Conservation (phyloP, 2,329 filamentous ascomycete genomes). For the Neonectria ditissima region DNA sequence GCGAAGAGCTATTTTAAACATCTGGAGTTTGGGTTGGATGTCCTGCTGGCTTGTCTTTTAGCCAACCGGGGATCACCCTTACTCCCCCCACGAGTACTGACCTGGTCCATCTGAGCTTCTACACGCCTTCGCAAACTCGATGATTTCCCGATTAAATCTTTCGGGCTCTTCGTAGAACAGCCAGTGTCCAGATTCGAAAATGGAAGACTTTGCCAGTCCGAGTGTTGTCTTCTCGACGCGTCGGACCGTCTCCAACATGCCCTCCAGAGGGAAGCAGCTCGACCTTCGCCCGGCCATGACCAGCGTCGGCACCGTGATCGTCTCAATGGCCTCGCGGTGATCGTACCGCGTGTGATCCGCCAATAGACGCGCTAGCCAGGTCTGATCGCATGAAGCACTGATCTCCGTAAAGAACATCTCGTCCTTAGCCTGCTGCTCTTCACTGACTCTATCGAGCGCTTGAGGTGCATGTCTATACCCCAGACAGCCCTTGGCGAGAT, state of each 20-base stretch:
- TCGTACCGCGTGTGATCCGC: constrained; percentile 45
- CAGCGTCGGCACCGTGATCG: constrained; percentile 41
- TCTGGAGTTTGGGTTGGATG: neutral
- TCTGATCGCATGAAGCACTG: constrained; percentile 42
- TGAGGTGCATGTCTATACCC: constrained; percentile 42
- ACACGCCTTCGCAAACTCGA: constrained; percentile 37
- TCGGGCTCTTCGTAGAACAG: constrained; percentile 45
- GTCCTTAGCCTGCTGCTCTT: constrained; percentile 38
- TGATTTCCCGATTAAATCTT: constrained; percentile 41
- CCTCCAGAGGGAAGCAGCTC: constrained; percentile 43
- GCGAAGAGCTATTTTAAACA: constrained; percentile 1
- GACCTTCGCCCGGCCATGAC: constrained; percentile 44
- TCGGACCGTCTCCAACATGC: constrained; percentile 43
- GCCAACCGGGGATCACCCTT: neutral
- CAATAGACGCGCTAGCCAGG: constrained; percentile 42
- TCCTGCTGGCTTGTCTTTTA: neutral
- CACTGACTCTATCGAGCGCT: constrained; percentile 35
- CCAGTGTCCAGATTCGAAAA: constrained; percentile 45
- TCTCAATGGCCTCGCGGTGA: constrained; percentile 43
- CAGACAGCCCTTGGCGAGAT: constrained; percentile 41
- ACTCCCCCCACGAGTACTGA: neutral
- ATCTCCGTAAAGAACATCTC: constrained; percentile 43
- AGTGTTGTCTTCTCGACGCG: constrained; percentile 36
- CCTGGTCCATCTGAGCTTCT: constrained; percentile 7
- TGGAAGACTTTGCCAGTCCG: constrained; percentile 36